Conservation (phyloP, 108 stramenopile genomes). For the Ochromonas danica region DNA sequence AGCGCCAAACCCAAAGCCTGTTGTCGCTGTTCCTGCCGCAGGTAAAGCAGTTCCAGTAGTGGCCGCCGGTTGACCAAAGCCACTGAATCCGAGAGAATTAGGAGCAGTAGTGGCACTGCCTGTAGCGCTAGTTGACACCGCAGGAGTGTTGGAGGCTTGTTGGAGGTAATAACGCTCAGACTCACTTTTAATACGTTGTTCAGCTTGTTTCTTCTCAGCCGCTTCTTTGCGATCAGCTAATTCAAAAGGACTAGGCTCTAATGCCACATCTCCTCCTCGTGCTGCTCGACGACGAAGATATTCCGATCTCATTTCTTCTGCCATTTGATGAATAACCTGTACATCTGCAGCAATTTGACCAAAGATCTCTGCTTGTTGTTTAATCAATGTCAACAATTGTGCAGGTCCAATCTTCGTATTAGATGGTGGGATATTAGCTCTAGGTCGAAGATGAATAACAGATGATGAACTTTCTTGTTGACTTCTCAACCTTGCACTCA, state of each 20-base stretch:
- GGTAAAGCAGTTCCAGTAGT: not conserved
- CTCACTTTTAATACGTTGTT: not conserved
- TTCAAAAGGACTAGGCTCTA: not conserved
- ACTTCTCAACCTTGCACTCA: not conserved
- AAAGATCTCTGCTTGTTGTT: not conserved
- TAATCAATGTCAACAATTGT: not conserved
- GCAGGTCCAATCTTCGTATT: not conserved
- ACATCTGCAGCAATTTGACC: not conserved
- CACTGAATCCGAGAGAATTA: not conserved
- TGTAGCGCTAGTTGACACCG: not conserved
- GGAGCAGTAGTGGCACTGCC: not conserved
- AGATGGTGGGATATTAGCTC: not conserved
- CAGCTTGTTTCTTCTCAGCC: not conserved
- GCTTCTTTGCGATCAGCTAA: not conserved
- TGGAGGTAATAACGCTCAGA: not conserved
- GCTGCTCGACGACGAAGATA: not conserved
- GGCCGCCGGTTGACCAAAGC: not conserved
- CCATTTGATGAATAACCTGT: not conserved
- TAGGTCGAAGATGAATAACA: not conserved
- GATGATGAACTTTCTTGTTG: not conserved
- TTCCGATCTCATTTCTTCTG: not conserved
- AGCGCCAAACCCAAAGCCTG: not conserved
- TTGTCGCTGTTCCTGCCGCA: not conserved
- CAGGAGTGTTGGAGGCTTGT: not conserved
- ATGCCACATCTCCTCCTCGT: not conserved